Base-by-base conservation (phyloP, 2,329 filamentous ascomycete genomes). In the Epichloe sibirici region DNA sequence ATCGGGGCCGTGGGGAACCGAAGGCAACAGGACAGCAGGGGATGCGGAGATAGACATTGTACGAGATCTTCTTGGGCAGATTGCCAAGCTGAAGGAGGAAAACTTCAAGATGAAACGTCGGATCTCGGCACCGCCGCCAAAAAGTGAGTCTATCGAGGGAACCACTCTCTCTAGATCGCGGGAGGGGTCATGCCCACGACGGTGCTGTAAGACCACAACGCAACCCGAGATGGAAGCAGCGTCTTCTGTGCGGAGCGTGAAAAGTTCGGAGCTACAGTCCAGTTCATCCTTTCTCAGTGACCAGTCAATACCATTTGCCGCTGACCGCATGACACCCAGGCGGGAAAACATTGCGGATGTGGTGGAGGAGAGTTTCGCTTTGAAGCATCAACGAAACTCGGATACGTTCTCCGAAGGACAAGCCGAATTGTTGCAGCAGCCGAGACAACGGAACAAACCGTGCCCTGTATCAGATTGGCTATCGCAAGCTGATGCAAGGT, bases 361-460 rank as follows among this genome's bases (percentile, higher is more conserved):
- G n/a, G 2, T 44, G 13, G 45, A 40, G 4, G 21, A 39, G 7
- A 28, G 21, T 21, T 31, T 43, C 15, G 23, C 25, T 11, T 17
- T 25, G 51, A 31, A 49, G 45, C 23, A 40, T 11, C 9, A 34
- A n/a, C 37, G 25, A 34, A 39, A 34, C 13, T 35, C 21, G n/a
- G 43, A 37, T 37, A 43, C 50, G 5, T 52, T 48, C 17, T 40
- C 31, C 37, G 51, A 52, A 48, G 45, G 40, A 6, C 51, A 48
- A 35, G 51, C 45, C 28, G 25, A 23, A 25, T 28, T 52, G 17
- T 25, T 48, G 12, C 51, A 38, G 21, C 38, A 37, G 25, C 37
- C 45, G 1, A 15, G 12, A 25, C 35, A 5, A 21, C 35, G 17
- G 8, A 2, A 17, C n/a, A 31, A 23, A 12, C 35, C 35, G 21